Conservation (phyloP, 1,284 basidiomycete genomes). For the Cutaneotrichosporon sp. region DNA sequence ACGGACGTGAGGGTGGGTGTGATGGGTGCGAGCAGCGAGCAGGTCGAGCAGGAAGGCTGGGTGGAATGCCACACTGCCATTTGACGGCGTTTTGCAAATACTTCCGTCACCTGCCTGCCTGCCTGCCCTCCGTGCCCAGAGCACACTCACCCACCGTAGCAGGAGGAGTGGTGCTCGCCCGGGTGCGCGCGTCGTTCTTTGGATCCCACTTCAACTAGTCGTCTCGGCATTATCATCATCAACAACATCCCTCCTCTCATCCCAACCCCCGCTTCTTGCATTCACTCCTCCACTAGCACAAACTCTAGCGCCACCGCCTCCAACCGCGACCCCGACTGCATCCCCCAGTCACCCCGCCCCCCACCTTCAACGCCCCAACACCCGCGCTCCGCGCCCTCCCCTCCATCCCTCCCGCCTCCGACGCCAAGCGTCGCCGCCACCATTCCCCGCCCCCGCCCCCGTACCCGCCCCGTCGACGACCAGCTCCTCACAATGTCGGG, state of each 20-base stretch:
- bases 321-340: not conserved
- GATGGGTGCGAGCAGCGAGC: too few relatives aligned
- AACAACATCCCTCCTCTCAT: too few relatives aligned
- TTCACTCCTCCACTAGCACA: not conserved
- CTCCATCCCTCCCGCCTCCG: not conserved
- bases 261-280: too few relatives aligned
- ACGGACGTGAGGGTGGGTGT: not conserved
- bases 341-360: not conserved
- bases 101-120: not conserved
- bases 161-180: too few relatives aligned
- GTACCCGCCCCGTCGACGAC: constrained; percentile 14
- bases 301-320: not conserved
- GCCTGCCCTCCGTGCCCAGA: too few relatives aligned
- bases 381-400: not conserved
- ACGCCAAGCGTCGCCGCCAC: not conserved
- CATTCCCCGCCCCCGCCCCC: constrained; percentile 1
- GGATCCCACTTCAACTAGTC: not conserved
- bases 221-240: too few relatives aligned
- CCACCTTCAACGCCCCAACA: not conserved
- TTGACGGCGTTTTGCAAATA: constrained; percentile 7
- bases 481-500: constrained; percentile 27
- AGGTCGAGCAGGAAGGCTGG: not conserved
- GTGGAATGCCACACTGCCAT: constrained; percentile 4
- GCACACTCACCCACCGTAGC: too few relatives aligned
- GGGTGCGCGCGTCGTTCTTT: not conserved